phyloP scores from a whole-genome alignment of 1,284 basidiomycete species.

The Heterobasidion occidentale region DNA sequence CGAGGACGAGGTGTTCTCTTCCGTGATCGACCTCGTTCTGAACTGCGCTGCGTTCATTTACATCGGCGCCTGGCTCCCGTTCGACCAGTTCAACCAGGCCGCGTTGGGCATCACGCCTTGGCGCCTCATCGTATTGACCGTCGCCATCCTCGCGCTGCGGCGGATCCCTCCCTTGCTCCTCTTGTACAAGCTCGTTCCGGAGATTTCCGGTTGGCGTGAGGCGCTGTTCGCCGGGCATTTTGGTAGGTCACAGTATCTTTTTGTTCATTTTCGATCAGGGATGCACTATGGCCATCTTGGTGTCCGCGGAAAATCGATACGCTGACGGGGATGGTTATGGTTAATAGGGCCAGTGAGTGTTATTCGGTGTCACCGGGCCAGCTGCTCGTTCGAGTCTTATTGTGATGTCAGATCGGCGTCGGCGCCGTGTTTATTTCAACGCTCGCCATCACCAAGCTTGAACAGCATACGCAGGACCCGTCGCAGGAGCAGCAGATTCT shows the following conservation, averaged over 20 bases:
- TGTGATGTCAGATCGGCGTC: slow-evolving; percentile 55
- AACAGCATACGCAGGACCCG: slow-evolving; percentile 64
- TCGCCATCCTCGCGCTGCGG: slow-evolving; percentile 63
- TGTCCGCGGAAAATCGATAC: too few species aligned
- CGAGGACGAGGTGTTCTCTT: slow-evolving; percentile 81
- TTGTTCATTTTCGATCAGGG: slow-evolving; percentile 68
- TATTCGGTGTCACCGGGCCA: too few species aligned
- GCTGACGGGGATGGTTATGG: neutral
- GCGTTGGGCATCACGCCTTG: slow-evolving; percentile 65
- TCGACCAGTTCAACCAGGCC: slow-evolving; percentile 55
- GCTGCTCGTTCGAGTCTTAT: neutral
- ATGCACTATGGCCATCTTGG: too few species aligned
- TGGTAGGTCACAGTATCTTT: slow-evolving; percentile 63
- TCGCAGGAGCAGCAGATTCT: slow-evolving; percentile 69
- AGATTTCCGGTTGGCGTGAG: slow-evolving; percentile 72
- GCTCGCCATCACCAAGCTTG: slow-evolving; percentile 62
- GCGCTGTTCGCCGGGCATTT: slow-evolving; percentile 87
- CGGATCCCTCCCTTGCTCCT: slow-evolving; percentile 71
- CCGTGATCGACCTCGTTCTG: slow-evolving; percentile 80
- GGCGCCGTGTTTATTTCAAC: slow-evolving; percentile 84
- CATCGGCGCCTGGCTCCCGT: slow-evolving; percentile 87
- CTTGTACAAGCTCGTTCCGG: slow-evolving; percentile 79
- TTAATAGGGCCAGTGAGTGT: slow-evolving; percentile 44
- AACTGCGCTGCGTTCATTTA: slow-evolving; percentile 88
- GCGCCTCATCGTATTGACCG: slow-evolving; percentile 62